phyloP scores from a whole-genome alignment of 345 rosid species.

The Acer negundo region DNA sequence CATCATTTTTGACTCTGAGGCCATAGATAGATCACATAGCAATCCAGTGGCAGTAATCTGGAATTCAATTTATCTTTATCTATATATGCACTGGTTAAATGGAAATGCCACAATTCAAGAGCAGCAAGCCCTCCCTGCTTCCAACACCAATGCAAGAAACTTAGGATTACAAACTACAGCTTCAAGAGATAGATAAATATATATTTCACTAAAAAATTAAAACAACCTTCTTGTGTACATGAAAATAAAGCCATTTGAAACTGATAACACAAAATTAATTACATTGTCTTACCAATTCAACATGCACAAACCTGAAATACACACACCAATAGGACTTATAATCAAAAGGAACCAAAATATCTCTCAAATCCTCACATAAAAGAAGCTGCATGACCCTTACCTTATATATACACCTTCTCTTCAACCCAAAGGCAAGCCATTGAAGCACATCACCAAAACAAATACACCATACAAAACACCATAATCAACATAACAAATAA shows the following conservation, averaged over 20 bases:
- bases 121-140: not conserved
- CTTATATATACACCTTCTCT: conserved; percentile 30
- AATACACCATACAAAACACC: not conserved
- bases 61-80: not conserved
- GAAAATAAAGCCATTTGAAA: conserved; percentile 6
- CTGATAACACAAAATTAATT: conserved; percentile 6
- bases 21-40: not conserved
- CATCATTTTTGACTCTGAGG: not conserved
- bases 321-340: conserved; percentile 24
- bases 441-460: not conserved
- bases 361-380: conserved; percentile 18
- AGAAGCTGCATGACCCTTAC: conserved; percentile 23
- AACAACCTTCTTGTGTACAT: not conserved
- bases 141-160: not conserved
- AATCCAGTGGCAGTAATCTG: not conserved
- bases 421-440: conserved; percentile 17
- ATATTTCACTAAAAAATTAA: not conserved
- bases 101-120: not conserved
- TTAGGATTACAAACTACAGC: too few species aligned
- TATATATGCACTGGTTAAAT: not conserved
- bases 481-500: conserved; percentile 8
- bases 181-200: too few species aligned
- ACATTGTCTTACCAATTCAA: conserved; percentile 20
- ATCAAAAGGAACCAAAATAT: not conserved
- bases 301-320: conserved; percentile 20